Conservation (phyloP, 352 stramenopile genomes). For the Globisporangium barbulae region DNA sequence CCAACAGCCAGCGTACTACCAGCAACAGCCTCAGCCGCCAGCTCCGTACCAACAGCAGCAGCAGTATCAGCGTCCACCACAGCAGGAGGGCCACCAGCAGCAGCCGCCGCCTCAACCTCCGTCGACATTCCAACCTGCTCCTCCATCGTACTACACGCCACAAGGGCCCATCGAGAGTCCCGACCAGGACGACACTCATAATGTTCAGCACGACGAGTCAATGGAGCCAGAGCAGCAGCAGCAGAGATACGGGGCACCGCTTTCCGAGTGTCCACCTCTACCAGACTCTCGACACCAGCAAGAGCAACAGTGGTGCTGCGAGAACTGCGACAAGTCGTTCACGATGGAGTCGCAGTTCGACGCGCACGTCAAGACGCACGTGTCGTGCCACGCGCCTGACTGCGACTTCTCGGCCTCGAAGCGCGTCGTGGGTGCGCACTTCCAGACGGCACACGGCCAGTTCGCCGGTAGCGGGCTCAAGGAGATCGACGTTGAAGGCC, state of each 20-base stretch:
- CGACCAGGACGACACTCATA: background rate
- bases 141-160: background rate
- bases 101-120: background rate
- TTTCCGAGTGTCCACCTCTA: conserved; percentile 8
- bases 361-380: conserved; percentile 70
- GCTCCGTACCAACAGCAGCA: conserved; percentile 5
- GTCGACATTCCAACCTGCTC: background rate
- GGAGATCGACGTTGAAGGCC: conserved; percentile 82
- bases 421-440: conserved; percentile 69
- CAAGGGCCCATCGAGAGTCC: background rate
- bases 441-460: conserved; percentile 65
- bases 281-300: background rate
- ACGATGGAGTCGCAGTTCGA: conserved; percentile 62
- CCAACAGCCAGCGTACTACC: conserved; percentile 10
- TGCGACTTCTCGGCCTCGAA: conserved; percentile 76
- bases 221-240: conserved; percentile 20
- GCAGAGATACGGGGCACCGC: conserved; percentile 4
- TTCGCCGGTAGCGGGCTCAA: conserved; percentile 70
- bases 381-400: conserved; percentile 44
- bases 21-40: conserved; percentile 14
- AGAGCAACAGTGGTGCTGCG: conserved; percentile 48
- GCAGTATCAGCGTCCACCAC: conserved; percentile 7
- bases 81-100: background rate
- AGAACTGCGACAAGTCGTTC: conserved; percentile 74
- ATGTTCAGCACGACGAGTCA: background rate